These are phyloP conservation scores for Terana coerulea DNA, from an alignment of 768 basidiomycete species.

Conservation along the genomic window DNA sequence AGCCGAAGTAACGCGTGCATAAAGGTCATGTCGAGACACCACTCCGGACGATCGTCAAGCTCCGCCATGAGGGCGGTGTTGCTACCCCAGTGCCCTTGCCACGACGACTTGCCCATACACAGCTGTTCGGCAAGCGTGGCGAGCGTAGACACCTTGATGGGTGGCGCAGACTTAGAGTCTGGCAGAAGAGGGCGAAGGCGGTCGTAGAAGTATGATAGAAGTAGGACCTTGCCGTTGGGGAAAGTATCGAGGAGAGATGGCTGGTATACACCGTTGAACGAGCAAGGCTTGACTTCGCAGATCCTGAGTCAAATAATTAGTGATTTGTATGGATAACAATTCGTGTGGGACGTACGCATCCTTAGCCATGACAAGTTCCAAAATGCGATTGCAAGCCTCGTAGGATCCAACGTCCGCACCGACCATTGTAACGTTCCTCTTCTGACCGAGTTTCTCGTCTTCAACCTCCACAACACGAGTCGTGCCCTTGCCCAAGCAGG, in stretches of 20 bases:
- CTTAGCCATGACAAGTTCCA: slow-evolving; percentile 92
- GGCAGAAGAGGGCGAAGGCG: slow-evolving; percentile 76
- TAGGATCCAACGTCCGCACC: slow-evolving; percentile 81
- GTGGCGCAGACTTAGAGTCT: slow-evolving; percentile 18
- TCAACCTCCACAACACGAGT: slow-evolving; percentile 60
- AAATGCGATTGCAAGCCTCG: slow-evolving; percentile 78
- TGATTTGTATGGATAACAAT: background rate
- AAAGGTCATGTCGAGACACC: slow-evolving; percentile 94
- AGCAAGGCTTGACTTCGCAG: slow-evolving; percentile 90
- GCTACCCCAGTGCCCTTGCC: slow-evolving; percentile 48
- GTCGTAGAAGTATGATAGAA: slow-evolving; percentile 99
- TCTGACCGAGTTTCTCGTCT: slow-evolving; percentile 35
- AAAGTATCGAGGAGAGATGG: slow-evolving; percentile 89
- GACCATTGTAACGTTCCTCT: slow-evolving; percentile 75
- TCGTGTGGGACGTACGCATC: slow-evolving; percentile 65
- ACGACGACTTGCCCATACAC: slow-evolving; percentile 63
- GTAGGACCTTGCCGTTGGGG: slow-evolving; percentile 76
- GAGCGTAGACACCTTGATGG: slow-evolving; percentile 47
- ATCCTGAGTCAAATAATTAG: slow-evolving; percentile 43
- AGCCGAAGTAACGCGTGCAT: slow-evolving; percentile 84
- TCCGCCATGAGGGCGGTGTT: slow-evolving; percentile 56
- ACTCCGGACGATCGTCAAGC: slow-evolving; percentile 82
- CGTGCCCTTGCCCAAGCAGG: slow-evolving; percentile 75
- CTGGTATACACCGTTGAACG: slow-evolving; percentile 97
- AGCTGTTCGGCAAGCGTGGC: slow-evolving; percentile 63